These are phyloP conservation scores for Dysphania ambrosioides DNA, from an alignment of 148 eudicot genomes.

Conservation along the genomic window DNA sequence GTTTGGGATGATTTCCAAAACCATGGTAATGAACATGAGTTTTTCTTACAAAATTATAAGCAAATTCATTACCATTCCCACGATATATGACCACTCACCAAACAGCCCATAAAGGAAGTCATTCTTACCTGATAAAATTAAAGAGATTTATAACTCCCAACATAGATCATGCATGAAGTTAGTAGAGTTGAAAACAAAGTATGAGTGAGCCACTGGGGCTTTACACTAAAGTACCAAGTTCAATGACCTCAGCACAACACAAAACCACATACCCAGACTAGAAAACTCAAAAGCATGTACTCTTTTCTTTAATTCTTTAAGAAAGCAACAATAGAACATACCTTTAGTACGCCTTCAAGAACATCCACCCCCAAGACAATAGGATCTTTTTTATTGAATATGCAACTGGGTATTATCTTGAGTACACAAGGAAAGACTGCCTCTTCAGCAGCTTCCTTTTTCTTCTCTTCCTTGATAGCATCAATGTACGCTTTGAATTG, in stretches of 20 bases:
- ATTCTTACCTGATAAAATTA: no score
- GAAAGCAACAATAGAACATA: slow-evolving; percentile 19
- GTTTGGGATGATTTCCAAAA: no score
- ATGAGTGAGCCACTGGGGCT: neutral
- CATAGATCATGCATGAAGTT: no score
- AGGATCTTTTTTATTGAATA: slow-evolving; percentile 87
- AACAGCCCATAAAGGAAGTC: no score
- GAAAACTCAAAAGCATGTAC: neutral
- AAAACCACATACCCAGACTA: neutral
- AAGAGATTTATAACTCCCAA: no score
- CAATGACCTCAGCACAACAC: neutral
- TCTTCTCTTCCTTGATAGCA: slow-evolving; percentile 82
- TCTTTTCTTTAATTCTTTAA: neutral
- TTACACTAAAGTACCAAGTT: neutral
- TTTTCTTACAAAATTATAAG: no score
- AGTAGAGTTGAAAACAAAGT: no score
- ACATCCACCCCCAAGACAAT: slow-evolving; percentile 90
- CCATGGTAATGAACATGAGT: no score
- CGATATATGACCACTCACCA: no score
- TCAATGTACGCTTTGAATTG: slow-evolving; percentile 91
- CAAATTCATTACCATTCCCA: no score
- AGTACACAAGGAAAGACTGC: slow-evolving; percentile 93
- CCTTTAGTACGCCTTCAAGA: slow-evolving; percentile 78
- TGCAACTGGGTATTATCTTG: slow-evolving; percentile 63
- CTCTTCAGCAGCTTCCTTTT: slow-evolving; percentile 84